A percentile compares a stretch with the other conserved stretches of the same genome.
phyloP scores from a whole-genome alignment of 1,284 basidiomycete genomes.

The Pseudozyma pruni region DNA sequence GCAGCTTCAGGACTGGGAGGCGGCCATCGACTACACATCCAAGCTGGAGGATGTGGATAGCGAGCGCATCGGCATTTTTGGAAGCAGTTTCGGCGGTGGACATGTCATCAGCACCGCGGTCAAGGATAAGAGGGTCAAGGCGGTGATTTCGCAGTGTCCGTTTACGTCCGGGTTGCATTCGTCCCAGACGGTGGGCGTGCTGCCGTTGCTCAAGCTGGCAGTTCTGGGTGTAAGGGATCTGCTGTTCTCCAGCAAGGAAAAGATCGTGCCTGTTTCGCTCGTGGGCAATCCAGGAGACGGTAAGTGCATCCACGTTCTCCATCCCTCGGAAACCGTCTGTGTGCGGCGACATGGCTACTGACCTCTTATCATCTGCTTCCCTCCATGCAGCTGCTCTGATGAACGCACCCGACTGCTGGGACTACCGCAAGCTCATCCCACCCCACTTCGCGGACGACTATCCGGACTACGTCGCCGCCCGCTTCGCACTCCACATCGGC shows the following conservation, averaged over 20 bases:
- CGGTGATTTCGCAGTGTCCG: slow-evolving; percentile 58
- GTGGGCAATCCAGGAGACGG: slow-evolving; percentile 47
- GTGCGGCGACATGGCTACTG: too few species aligned
- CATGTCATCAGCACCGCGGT: slow-evolving; percentile 56
- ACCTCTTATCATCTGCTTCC: neutral
- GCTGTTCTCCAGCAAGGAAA: slow-evolving; percentile 31
- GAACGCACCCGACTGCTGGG: slow-evolving; percentile 40
- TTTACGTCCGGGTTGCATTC: slow-evolving; percentile 55
- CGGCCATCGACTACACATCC: slow-evolving; percentile 34
- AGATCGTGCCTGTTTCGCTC: slow-evolving; percentile 35
- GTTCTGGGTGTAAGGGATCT: slow-evolving; percentile 33
- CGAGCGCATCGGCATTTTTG: slow-evolving; percentile 53
- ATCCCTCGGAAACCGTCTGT: too few species aligned
- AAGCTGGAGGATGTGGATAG: slow-evolving; percentile 42
- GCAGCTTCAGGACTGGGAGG: slow-evolving; percentile 56
- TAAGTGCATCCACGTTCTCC: slow-evolving; percentile 16
- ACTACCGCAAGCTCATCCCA: slow-evolving; percentile 27
- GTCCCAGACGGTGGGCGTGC: slow-evolving; percentile 19
- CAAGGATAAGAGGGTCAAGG: slow-evolving; percentile 43
- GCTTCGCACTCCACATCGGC: slow-evolving; percentile 46
- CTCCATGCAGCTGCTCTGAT: slow-evolving; percentile 37
- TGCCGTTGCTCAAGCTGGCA: slow-evolving; percentile 23
- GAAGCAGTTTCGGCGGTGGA: slow-evolving; percentile 57
- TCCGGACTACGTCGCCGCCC: slow-evolving; percentile 43
- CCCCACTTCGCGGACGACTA: slow-evolving; percentile 2